Evolutionary conservation across 306 rosid genomes (phyloP), one percentile per base, ranked within the genome.

Genomic region (Echinosophora koreensis): DNA sequence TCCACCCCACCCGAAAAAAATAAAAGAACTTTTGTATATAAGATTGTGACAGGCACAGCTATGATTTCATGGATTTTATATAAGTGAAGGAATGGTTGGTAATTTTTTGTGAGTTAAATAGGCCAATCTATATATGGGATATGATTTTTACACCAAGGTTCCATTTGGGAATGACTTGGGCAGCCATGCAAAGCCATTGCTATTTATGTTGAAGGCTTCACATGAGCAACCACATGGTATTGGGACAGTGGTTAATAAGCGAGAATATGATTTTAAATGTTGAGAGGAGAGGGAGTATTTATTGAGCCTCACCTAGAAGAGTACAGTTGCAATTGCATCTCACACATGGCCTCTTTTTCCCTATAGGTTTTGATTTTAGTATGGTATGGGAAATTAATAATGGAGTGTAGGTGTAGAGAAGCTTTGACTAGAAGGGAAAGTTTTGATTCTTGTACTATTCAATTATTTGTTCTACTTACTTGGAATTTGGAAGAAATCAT

Each of bases 211-310:
- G 74, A 84, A 76, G 82, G 50, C 22, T 73, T 86, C 85, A 82
- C 89, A 78, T 88, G 90, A 82, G 55, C 69, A 69, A 80, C 60
- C 87, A 85, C 87, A 85, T 84, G 90, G 84, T 52, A 18, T 65
- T 42, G 75, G 74, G 85, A 69, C 56, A 60, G 86, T 79, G 90
- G 83, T 51, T 78, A 84, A 70, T 73, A 34, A 65, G 27, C 76
- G 83, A 81, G 78, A 78, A 73, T 51, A 49, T 42, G 71, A 77
- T 74, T 69, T 60, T 60, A 54, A 66, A 76, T 64, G 57, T 41
- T 47, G 56, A 74, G 71, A 71, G 46, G 71, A 57, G 14, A 54
- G 50, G 46, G 69, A 50, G 70, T 78, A 91, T 86, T 88, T 88
- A 92, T 86, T 82, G 81, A 80, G 66, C 61, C 84, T 84, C 81